A percentile compares a stretch with the other conserved stretches of the same genome.
Evolutionary conservation across 495 filamentous ascomycete species (phyloP).

Genomic region (Aspergillus cavernicola): DNA sequence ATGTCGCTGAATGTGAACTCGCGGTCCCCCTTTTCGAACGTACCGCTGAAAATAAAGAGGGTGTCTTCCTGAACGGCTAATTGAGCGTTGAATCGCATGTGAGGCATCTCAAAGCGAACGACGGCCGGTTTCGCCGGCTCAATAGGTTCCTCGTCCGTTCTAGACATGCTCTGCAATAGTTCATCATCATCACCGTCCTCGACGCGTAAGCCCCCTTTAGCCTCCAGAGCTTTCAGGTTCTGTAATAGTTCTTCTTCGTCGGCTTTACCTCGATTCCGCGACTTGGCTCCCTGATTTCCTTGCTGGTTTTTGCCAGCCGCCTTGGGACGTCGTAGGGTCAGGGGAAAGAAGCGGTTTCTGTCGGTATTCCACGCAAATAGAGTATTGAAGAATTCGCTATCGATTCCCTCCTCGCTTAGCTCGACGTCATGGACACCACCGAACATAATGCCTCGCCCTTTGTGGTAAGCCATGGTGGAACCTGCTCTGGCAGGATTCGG

Average conservation of each 20-base stretch:
- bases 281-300: slow-evolving; percentile 52
- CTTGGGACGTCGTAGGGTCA: slow-evolving; percentile 69
- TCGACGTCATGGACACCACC: slow-evolving; percentile 95
- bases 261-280: slow-evolving; percentile 67
- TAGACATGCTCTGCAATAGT: slow-evolving; percentile 36
- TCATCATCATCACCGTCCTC: slow-evolving; percentile 50
- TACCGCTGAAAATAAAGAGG: slow-evolving; percentile 90
- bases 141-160: slow-evolving; percentile 51
- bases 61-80: slow-evolving; percentile 88
- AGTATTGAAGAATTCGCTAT: slow-evolving; percentile 91
- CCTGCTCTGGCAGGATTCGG: slow-evolving; percentile 83
- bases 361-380: slow-evolving; percentile 91
- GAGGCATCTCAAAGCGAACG: slow-evolving; percentile 72
- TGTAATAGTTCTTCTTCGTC: slow-evolving; percentile 86
- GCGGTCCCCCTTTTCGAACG: slow-evolving; percentile 87
- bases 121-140: slow-evolving; percentile 45
- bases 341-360: slow-evolving; percentile 85
- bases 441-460: slow-evolving; percentile 87
- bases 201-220: slow-evolving; percentile 55
- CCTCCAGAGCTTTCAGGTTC: slow-evolving; percentile 77
- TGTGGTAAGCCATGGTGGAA: slow-evolving; percentile 87
- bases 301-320: slow-evolving; percentile 55
- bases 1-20: slow-evolving; percentile 95
- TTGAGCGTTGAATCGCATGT: slow-evolving; percentile 82
- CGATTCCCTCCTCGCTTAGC: slow-evolving; percentile 89